Evolutionary conservation across 192 early-diverging fungal genomes (phyloP), one percentile per base, ranked within the genome.

Genomic region (Rhizoclosmatium sp.): DNA sequence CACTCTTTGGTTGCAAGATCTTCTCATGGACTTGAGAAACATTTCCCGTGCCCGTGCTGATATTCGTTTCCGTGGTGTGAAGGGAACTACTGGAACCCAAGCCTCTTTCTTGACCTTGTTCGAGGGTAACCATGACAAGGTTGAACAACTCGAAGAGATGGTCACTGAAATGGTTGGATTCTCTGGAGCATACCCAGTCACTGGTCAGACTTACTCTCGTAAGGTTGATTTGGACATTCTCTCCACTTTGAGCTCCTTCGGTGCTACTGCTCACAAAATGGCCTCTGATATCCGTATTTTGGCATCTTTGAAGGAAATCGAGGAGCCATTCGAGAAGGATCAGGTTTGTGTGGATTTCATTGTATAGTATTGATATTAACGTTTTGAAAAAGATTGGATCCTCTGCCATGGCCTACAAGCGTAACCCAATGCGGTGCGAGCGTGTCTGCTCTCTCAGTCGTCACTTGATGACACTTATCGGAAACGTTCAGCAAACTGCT

Each of bases 331-430:
- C 71, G 98, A 99, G 86, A 97, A 96, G 89, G 95, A 99, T 85
- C 98, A 99, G 31, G 31, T 31, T 31, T 31, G 31, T 31, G 31
- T 31, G 31, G 87, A 31, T 31, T 31, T 31, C 31, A 31, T 31
- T 31, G 31, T 31, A 31, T 31, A 31, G 31, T 31, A 31, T 31
- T 31, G 31, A 31, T 31, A 31, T 31, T 31, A 31, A 31, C 31
- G 31, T 31, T 31, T 31, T 31, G 31, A 31, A 31, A 31, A 31
- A 31, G 44, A 99, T 99, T 72, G 97, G 97, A 4, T 94, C 93
- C 42, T 96, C 94, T 41, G 98, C 98, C 72, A 99, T 99, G 98
- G 98, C 98, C 72, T 99, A 99, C 89, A 99, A 99, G 94, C 93
- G 98, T 77, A 99, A 99, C 90, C 98, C 98, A 40, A 99, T 99